Evolutionary conservation across 331 rosid species (phyloP).

Genomic region (Quercus tomentella): DNA sequence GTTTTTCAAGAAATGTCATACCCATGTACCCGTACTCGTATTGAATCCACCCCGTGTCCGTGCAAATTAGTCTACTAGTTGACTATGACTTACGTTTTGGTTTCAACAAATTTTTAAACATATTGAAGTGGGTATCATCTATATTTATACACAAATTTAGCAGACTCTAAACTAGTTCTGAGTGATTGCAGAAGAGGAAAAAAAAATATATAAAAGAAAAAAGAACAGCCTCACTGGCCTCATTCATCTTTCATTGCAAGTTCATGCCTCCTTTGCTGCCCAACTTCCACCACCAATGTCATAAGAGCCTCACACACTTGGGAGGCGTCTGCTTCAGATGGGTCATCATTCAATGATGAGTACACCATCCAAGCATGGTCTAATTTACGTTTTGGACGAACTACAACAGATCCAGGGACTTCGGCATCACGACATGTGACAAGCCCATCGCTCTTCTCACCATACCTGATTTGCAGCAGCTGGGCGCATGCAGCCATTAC

Average conservation of each 20-base stretch:
- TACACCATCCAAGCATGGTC: conserved; percentile 99
- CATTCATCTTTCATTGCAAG: conserved; percentile 64
- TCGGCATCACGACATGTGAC: conserved; percentile 91
- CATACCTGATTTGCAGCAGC: conserved; percentile 77
- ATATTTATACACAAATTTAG: no score
- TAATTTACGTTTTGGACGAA: conserved; percentile 68
- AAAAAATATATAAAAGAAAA: no score
- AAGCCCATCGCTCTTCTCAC: conserved; percentile 92
- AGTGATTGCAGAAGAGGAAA: no score
- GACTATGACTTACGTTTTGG: no score
- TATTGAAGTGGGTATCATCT: no score
- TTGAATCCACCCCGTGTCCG: no score
- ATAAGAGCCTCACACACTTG: conserved; percentile 98
- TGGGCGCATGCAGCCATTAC: conserved; percentile 98
- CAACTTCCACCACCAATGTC: conserved; percentile 72
- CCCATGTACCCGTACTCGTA: no score
- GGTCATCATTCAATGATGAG: conserved; percentile 60
- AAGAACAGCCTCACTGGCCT: not conserved
- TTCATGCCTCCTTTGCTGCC: conserved; percentile 64
- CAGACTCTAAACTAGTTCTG: no score
- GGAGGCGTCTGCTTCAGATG: conserved; percentile 74
- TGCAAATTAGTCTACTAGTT: no score
- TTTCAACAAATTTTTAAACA: no score
- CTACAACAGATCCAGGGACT: conserved; percentile 93
- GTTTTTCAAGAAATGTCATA: no score